These are phyloP conservation scores for Penicillium frequentans DNA, from an alignment of 2,329 filamentous ascomycete genomes.

Conservation along the genomic window DNA sequence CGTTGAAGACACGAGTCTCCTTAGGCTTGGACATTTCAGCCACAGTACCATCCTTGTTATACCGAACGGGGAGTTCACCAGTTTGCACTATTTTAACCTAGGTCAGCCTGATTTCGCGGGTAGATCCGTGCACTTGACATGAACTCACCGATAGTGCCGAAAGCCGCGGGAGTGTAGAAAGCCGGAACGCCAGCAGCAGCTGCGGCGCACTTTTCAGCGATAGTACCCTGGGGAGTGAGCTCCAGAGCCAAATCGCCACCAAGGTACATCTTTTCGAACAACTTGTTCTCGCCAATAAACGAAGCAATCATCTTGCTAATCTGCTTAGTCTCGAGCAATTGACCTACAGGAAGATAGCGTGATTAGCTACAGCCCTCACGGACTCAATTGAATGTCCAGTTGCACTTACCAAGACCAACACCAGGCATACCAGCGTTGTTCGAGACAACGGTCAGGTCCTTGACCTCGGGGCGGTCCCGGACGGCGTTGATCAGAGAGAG, in stretches of 20 bases:
- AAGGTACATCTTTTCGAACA: conserved; percentile 84
- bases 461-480: conserved; percentile 56
- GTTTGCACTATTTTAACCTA: conserved; percentile 42
- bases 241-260: conserved; percentile 81
- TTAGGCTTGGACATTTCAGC: conserved; percentile 65
- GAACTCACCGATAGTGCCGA: conserved; percentile 63
- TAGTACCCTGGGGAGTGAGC: conserved; percentile 83
- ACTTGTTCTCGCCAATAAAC: conserved; percentile 79
- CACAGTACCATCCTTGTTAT: conserved; percentile 82
- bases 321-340: conserved; percentile 70
- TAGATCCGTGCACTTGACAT: neutral
- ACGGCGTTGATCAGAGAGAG: conserved; percentile 61
- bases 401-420: conserved; percentile 64
- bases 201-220: conserved; percentile 81
- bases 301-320: conserved; percentile 73
- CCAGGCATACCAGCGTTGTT: conserved; percentile 77
- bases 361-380: neutral
- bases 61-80: conserved; percentile 63
- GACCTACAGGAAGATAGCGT: conserved; percentile 45
- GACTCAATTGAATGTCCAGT: neutral
- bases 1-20: conserved; percentile 72
- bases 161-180: conserved; percentile 79
- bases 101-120: neutral
- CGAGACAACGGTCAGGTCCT: conserved; percentile 72
- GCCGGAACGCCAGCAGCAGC: conserved; percentile 86